These are phyloP conservation scores for Penicillium samsonianum DNA, from an alignment of 495 filamentous ascomycete genomes.

Conservation along the genomic window DNA sequence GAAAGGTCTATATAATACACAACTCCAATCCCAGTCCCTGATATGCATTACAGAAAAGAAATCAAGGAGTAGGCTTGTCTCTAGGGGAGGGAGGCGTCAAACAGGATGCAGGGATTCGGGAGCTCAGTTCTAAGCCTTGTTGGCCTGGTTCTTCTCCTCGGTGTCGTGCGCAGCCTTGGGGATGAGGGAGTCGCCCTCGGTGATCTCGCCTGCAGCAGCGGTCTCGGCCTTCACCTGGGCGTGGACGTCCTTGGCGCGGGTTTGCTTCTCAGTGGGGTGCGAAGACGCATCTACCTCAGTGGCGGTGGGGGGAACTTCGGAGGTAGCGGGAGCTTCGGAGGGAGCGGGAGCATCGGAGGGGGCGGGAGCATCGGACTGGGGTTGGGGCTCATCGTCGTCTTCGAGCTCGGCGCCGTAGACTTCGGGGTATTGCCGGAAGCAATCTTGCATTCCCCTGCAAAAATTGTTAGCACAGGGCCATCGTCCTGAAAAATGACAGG, in stretches of 20 bases:
- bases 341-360: constrained; percentile 17
- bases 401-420: constrained; percentile 89
- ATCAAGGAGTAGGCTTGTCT: constrained; percentile 12
- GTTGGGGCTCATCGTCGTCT: constrained; percentile 67
- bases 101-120: constrained; percentile 10
- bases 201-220: constrained; percentile 23
- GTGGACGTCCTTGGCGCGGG: constrained; percentile 28
- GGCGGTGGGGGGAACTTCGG: constrained; percentile 16
- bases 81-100: constrained; percentile 11
- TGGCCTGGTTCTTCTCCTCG: constrained; percentile 32
- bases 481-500: background rate
- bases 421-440: constrained; percentile 89
- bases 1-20: constrained; percentile 34
- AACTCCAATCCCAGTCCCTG: constrained; percentile 24
- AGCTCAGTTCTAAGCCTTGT: constrained; percentile 33
- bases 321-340: constrained; percentile 14
- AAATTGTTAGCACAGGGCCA: constrained; percentile 12
- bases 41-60: constrained; percentile 18
- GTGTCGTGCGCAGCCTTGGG: constrained; percentile 55
- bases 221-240: constrained; percentile 27
- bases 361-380: constrained; percentile 15
- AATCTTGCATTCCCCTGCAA: constrained; percentile 88
- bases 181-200: constrained; percentile 48
- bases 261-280: constrained; percentile 30
- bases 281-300: constrained; percentile 22